Evolutionary conservation across 148 eudicot species (phyloP).

Genomic region (Tetragonia tetragonoides): DNA sequence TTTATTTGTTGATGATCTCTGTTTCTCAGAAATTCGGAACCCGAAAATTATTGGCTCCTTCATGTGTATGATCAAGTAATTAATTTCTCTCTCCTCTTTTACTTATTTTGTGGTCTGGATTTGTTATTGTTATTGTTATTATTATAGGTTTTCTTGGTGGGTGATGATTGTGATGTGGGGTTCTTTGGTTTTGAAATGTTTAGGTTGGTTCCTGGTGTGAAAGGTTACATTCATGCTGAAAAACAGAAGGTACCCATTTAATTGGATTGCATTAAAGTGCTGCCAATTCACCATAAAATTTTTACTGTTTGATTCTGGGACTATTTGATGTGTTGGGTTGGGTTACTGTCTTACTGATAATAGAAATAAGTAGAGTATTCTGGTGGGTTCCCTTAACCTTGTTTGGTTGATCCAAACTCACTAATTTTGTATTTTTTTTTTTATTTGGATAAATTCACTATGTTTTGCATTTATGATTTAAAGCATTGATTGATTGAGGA

Average conservation of each 20-base stretch:
- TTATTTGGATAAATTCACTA: too few species aligned
- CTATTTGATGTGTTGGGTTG: too few species aligned
- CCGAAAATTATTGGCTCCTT: constrained; percentile 46
- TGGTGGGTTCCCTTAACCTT: too few species aligned
- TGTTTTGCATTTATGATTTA: too few species aligned
- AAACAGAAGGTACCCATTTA: constrained; percentile 77
- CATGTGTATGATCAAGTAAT: constrained; percentile 68
- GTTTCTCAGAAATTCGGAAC: too few species aligned
- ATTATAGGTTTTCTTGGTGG: not conserved
- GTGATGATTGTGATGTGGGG: not conserved
- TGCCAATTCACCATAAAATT: not conserved
- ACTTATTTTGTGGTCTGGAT: not conserved
- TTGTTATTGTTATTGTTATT: too few species aligned
- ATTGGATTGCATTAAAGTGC: not conserved
- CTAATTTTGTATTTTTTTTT: too few species aligned
- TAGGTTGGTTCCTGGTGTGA: constrained; percentile 87
- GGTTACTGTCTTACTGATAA: too few species aligned
- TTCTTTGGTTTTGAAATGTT: constrained; percentile 1
- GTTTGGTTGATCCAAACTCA: too few species aligned
- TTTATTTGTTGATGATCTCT: too few species aligned
- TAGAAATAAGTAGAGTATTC: too few species aligned
- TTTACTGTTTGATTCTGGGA: not conserved
- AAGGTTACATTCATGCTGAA: constrained; percentile 69
- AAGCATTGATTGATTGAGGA: too few species aligned
- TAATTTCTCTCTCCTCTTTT: not conserved